These are phyloP conservation scores for Linaria vulgaris DNA, from an alignment of 257 asterid genomes.

Conservation along the genomic window DNA sequence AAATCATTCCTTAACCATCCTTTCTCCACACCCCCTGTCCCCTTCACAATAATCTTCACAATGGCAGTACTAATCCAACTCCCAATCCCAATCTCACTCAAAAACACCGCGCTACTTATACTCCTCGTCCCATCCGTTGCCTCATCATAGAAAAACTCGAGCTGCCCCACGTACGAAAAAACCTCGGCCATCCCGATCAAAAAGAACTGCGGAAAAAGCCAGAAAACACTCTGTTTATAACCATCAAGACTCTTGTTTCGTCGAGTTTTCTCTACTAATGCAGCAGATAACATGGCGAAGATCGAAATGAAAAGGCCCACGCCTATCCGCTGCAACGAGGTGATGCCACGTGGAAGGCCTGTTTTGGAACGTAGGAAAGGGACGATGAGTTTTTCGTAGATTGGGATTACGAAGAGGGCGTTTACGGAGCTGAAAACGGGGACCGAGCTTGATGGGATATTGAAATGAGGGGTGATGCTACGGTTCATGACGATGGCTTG, in stretches of 20 bases:
- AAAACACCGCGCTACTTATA: conserved; percentile 69
- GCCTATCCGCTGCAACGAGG: conserved; percentile 73
- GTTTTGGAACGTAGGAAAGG: conserved; percentile 58
- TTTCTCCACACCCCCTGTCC: conserved; percentile 33
- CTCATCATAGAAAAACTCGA: conserved; percentile 76
- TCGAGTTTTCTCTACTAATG: conserved; percentile 55
- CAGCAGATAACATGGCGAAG: conserved; percentile 65
- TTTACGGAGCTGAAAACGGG: conserved; percentile 68
- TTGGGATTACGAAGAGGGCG: conserved; percentile 60
- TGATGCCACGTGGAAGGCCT: conserved; percentile 60
- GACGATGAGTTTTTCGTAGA: conserved; percentile 54
- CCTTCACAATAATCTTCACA: conserved; percentile 47
- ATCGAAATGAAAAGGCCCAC: conserved; percentile 63
- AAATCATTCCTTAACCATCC: conserved; percentile 66
- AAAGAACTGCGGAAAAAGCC: conserved; percentile 77
- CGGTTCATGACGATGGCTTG: conserved; percentile 89
- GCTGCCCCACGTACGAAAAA: conserved; percentile 74
- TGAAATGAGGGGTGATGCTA: conserved; percentile 47
- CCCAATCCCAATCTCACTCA: conserved; percentile 82
- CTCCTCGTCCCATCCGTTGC: conserved; percentile 79
- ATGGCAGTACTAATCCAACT: conserved; percentile 77
- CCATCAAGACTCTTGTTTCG: conserved; percentile 21
- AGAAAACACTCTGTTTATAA: conserved; percentile 39
- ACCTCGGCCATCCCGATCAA: conserved; percentile 68
- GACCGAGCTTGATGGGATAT: conserved; percentile 59